Evolutionary conservation across 257 asterid genomes (phyloP), one percentile per base, ranked within the genome.

Genomic region (Solanum ossicruentum): DNA sequence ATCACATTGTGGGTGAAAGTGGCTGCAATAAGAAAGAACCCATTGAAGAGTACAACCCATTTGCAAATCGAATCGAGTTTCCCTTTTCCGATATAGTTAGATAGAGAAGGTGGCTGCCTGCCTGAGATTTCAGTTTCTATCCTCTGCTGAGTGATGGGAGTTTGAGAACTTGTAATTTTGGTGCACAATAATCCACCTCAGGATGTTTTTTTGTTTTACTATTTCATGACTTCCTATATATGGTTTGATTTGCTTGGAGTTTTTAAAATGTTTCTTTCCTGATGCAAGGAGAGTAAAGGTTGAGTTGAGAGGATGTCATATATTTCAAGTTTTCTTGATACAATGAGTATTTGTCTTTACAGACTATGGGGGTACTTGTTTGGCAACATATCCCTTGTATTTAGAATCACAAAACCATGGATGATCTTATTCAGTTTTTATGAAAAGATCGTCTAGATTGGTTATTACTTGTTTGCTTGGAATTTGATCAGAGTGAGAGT

Each of bases 31-130:
- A 90, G 89, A 93, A 91, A 86, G 93, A 89, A 75, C 85, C 92
- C n/a, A 16, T 92, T 9, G 97, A 93, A 91, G 98, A 97, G 90
- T 94, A 95, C 87, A 97, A 95, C 90, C 89, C 94, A 91, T 97
- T 97, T 91, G 98, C 97, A 26, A 94, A 95, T 71, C 98, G 96
- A 83, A 93, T 97, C 39, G 86, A 90, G 87, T 95, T 97, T 92
- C 91, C 98, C 1, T 86, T 97, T 89, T 91, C 92, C 94, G 94
- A 93, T 90, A 84, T 88, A 70, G 84, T 87, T 82, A 86, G 86
- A 77, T 49, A 65, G 93, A 88, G 90, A 89, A 82, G 83, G 88
- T 87, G 84, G 86, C 10, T 23, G 70, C 72, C 36, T 32, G 75
- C 36, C 86, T 52, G 83, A 84, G 84, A 85, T 84, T 69, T 79